Evolutionary conservation across 768 basidiomycete species (phyloP), one percentile per base, ranked within the genome.

Genomic region (Brasilioporus rufonigricans): DNA sequence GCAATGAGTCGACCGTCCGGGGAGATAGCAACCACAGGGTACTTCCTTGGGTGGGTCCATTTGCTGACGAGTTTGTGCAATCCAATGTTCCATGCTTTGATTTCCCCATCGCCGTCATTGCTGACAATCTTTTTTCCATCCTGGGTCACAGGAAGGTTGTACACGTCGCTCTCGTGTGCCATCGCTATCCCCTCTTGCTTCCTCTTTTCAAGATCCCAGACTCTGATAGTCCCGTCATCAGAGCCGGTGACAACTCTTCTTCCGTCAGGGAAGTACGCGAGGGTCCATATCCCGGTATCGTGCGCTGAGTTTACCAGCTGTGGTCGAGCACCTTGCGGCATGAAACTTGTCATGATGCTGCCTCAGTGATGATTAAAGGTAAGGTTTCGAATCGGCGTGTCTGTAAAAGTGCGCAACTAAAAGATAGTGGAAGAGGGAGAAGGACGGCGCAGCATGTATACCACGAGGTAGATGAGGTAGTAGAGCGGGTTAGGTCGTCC

Each of bases 261-360:
- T 35, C 50, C 31, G 32, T 50, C 50, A 13, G 40, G 40, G 40
- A 43, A 39, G 18, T 32, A 61, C n/a, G 29, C 47, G 3, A 61
- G 18, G 6, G 5, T 16, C 13, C 11, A 33, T 3, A 3, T 11
- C 3, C 3, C 32, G n/a, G n/a, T n/a, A 33, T 13, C 32, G 12
- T 10, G 32, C 3, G 32, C 12, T 11, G 5, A 11, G 9, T 6
- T 33, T 33, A 33, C 32, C 3, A 33, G 32, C 7, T 33, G 32
- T 10, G 13, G 32, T 11, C 12, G 13, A 33, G 12, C n/a, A n/a
- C n/a, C n/a, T n/a, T n/a, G n/a, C n/a, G n/a, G n/a, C n/a, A n/a
- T n/a, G n/a, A n/a, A n/a, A n/a, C n/a, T n/a, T n/a, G n/a, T n/a
- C n/a, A n/a, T n/a, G n/a, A n/a, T n/a, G n/a, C n/a, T n/a, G n/a